Evolutionary conservation across 228 moss, liverwort and hornwort species (phyloP).

Genomic region (Sphagnum fallax): DNA sequence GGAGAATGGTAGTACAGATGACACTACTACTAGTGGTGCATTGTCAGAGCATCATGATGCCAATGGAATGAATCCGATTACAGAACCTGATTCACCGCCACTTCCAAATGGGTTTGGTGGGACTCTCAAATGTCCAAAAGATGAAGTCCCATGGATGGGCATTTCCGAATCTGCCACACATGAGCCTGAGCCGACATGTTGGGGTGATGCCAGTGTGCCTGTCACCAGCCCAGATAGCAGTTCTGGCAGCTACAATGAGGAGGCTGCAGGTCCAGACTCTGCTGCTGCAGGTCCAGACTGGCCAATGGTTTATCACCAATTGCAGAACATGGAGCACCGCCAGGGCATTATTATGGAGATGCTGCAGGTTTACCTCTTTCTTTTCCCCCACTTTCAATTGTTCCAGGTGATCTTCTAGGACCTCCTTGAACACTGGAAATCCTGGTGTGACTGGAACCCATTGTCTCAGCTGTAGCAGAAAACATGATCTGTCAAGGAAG

Average conservation of each 20-base stretch:
- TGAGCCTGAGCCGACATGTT: constrained; percentile 28
- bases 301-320: constrained; percentile 38
- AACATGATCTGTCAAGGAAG: no score
- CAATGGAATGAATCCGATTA: background rate
- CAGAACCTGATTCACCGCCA: background rate
- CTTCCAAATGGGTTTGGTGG: constrained; percentile 12
- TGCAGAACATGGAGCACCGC: constrained; percentile 39
- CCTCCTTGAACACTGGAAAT: no score
- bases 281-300: constrained; percentile 37
- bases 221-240: constrained; percentile 35
- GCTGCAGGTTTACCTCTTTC: constrained; percentile 26
- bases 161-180: constrained; percentile 11
- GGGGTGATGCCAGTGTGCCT: constrained; percentile 36
- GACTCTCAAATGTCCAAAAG: constrained; percentile 27
- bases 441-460: no score
- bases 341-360: constrained; percentile 41
- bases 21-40: constrained; percentile 10
- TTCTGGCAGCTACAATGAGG: constrained; percentile 36
- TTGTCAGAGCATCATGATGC: background rate
- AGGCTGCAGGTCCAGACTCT: constrained; percentile 30
- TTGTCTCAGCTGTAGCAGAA: no score
- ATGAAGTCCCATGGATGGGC: constrained; percentile 32
- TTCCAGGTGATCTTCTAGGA: no score
- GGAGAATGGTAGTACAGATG: constrained; percentile 4
- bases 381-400: no score